These are phyloP conservation scores for Aspergillus neoniger DNA, from an alignment of 2,329 filamentous ascomycete genomes.

Conservation along the genomic window DNA sequence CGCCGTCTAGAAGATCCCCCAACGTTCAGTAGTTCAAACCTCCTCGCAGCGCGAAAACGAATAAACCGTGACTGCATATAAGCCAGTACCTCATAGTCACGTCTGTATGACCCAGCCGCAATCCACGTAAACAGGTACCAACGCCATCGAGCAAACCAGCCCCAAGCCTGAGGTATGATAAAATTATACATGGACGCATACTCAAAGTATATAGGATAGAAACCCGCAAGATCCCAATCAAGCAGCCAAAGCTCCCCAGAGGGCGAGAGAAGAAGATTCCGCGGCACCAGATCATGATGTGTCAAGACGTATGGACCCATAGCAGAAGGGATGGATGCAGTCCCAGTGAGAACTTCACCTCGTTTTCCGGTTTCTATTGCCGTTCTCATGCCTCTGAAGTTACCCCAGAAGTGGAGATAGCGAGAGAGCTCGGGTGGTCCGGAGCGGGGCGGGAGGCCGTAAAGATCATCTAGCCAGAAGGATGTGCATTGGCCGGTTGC, in stretches of 20 bases:
- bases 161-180: slow-evolving; percentile 13
- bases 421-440: slow-evolving; percentile 14
- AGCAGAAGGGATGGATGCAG: background rate
- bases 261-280: slow-evolving; percentile 21
- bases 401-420: slow-evolving; percentile 27
- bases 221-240: slow-evolving; percentile 22
- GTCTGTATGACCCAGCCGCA: background rate
- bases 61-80: background rate
- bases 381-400: slow-evolving; percentile 18
- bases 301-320: slow-evolving; percentile 19
- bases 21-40: background rate
- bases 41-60: background rate
- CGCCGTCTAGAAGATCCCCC: too few species aligned
- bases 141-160: slow-evolving; percentile 58
- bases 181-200: slow-evolving; percentile 24
- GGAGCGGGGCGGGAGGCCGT: slow-evolving; percentile 20
- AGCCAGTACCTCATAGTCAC: background rate
- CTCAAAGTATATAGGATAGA: slow-evolving; percentile 21
- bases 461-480: slow-evolving; percentile 28
- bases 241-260: slow-evolving; percentile 19
- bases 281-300: slow-evolving; percentile 25
- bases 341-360: background rate
- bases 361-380: slow-evolving; percentile 16
- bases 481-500: slow-evolving; percentile 16
- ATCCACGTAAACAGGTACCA: slow-evolving; percentile 58